Evolutionary conservation across 768 basidiomycete genomes (phyloP).

Genomic region (Collybia mongolica): DNA sequence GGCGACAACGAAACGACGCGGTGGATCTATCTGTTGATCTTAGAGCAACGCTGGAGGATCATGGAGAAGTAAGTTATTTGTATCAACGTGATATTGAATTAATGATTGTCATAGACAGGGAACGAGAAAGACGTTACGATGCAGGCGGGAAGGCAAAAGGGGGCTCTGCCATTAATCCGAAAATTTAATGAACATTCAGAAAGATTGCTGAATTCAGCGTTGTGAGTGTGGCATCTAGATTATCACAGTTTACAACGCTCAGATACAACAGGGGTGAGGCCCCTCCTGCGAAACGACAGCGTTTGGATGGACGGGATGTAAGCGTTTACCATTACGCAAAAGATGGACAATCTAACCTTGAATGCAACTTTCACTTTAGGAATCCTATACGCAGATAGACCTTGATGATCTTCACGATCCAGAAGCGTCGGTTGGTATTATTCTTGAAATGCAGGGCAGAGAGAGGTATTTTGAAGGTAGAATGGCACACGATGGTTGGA

Average conservation of each 20-base stretch:
- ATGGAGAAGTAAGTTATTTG: slow-evolving; percentile 62
- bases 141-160: slow-evolving; percentile 89
- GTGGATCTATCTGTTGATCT: slow-evolving; percentile 84
- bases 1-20: slow-evolving; percentile 58
- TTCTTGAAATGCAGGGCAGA: slow-evolving; percentile 85
- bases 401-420: slow-evolving; percentile 82
- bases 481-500: slow-evolving; percentile 24
- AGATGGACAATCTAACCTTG: not conserved
- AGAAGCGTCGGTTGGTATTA: slow-evolving; percentile 63
- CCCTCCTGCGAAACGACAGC: slow-evolving; percentile 59
- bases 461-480: slow-evolving; percentile 81
- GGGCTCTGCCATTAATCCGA: slow-evolving; percentile 87
- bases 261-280: slow-evolving; percentile 46
- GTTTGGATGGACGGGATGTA: slow-evolving; percentile 46
- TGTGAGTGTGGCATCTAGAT: slow-evolving; percentile 39
- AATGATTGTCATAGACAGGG: slow-evolving; percentile 58
- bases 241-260: not conserved
- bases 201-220: slow-evolving; percentile 74
- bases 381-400: slow-evolving; percentile 59
- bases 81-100: not conserved
- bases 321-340: slow-evolving; percentile 1
- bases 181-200: slow-evolving; percentile 99
- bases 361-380: slow-evolving; percentile 22
- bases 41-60: slow-evolving; percentile 88
- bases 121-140: slow-evolving; percentile 92